Conservation (phyloP, 2,329 filamentous ascomycete species). For the Didymella lethalis region DNA sequence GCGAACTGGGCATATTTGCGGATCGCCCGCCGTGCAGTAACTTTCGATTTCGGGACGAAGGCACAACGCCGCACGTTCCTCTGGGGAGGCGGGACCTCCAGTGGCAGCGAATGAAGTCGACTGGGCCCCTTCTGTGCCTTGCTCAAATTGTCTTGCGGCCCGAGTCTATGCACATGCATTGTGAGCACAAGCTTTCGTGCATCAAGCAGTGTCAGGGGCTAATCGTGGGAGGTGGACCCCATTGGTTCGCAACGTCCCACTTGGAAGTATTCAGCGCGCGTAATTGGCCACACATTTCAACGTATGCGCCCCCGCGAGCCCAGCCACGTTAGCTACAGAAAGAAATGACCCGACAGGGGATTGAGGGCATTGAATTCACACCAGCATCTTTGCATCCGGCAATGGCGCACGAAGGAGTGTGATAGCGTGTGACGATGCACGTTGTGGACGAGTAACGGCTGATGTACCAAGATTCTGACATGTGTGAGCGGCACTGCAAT, state of each 20-base stretch:
- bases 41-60: conserved; percentile 32
- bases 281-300: conserved; percentile 35
- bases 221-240: conserved; percentile 11
- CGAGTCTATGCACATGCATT: conserved; percentile 44
- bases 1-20: conserved; percentile 43
- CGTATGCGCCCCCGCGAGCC: conserved; percentile 33
- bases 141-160: conserved; percentile 43
- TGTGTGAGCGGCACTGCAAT: conserved; percentile 23
- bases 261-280: conserved; percentile 13
- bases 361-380: conserved; percentile 19
- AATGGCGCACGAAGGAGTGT: conserved; percentile 28
- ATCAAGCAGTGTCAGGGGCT: conserved; percentile 34
- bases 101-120: conserved; percentile 39
- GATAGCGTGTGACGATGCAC: conserved; percentile 32
- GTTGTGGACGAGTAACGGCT: conserved; percentile 13
- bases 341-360: conserved; percentile 37
- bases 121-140: conserved; percentile 35
- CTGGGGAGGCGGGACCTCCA: conserved; percentile 39
- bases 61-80: conserved; percentile 43
- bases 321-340: conserved; percentile 34
- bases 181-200: conserved; percentile 44
- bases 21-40: conserved; percentile 44
- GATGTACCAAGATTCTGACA: conserved; percentile 4
- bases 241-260: conserved; percentile 26
- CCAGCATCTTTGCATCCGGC: conserved; percentile 19